Percentiles rank a stretch among this genome's conserved stretches.
These are phyloP conservation scores for Tripterygium wilfordii DNA, from an alignment of 177 flowering plant genomes.

Conservation along the genomic window DNA sequence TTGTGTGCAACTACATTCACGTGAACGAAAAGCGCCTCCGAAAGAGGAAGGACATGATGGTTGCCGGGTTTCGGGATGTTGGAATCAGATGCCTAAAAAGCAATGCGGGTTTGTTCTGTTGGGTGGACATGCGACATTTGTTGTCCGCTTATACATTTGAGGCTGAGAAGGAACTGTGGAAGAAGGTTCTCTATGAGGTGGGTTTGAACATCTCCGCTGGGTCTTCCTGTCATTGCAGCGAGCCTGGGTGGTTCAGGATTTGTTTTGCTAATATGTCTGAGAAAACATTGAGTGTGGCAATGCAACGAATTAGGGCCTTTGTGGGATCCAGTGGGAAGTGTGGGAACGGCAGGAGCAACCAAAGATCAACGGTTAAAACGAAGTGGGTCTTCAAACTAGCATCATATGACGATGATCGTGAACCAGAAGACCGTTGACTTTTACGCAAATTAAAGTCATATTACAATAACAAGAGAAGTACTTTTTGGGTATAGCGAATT, in stretches of 20 bases:
- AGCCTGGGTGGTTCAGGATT: conserved; percentile 52
- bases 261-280: conserved; percentile 44
- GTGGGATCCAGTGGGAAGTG: conserved; percentile 7
- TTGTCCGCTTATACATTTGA: conserved; percentile 23
- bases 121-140: conserved; percentile 50
- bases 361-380: not conserved
- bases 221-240: conserved; percentile 41
- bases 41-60: conserved; percentile 31
- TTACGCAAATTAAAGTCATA: too few species aligned
- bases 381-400: conserved; percentile 16
- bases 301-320: conserved; percentile 26
- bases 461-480: too few species aligned
- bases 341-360: not conserved
- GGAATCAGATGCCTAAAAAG: conserved; percentile 48
- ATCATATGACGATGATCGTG: conserved; percentile 4
- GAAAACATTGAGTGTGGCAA: conserved; percentile 22
- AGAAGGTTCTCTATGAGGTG: conserved; percentile 21
- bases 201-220: conserved; percentile 44
- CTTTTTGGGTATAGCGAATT: too few species aligned
- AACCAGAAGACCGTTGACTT: too few species aligned
- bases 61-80: conserved; percentile 28
- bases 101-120: conserved; percentile 58
- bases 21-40: conserved; percentile 36
- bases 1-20: conserved; percentile 22
- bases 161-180: conserved; percentile 42